Percentiles rank a stretch among this genome's conserved stretches.
phyloP scores from a whole-genome alignment of 768 basidiomycete genomes.

The Aureoboletus auriporus region DNA sequence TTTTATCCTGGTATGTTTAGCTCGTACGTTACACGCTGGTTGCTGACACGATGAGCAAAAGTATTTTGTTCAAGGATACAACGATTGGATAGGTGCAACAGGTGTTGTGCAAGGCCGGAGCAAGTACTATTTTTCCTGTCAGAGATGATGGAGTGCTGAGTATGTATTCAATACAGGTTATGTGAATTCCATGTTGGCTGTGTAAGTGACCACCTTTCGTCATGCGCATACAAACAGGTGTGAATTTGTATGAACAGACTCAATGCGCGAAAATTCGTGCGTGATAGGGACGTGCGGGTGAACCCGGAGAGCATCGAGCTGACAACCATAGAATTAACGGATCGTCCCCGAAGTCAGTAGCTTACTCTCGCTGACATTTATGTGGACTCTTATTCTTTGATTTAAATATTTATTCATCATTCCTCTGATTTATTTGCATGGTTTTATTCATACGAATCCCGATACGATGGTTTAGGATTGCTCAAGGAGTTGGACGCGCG shows the following conservation, averaged over 20 bases:
- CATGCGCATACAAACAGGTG: not conserved
- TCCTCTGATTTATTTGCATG: not conserved
- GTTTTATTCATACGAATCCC: too few relatives aligned
- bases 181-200: constrained; percentile 14
- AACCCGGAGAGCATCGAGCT: not conserved
- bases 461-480: too few relatives aligned
- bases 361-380: too few relatives aligned
- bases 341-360: too few relatives aligned
- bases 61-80: not conserved
- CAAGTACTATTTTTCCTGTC: not conserved
- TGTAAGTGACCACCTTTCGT: constrained; percentile 1
- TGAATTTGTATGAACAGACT: not conserved
- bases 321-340: not conserved
- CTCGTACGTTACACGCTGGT: too few relatives aligned
- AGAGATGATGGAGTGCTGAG: not conserved
- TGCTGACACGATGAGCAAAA: not conserved
- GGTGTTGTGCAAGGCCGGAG: constrained; percentile 4
- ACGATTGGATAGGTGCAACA: not conserved
- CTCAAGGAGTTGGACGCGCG: too few relatives aligned
- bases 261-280: not conserved
- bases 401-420: too few relatives aligned
- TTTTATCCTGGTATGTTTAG: constrained; percentile 2
- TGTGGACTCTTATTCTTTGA: too few relatives aligned
- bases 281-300: not conserved
- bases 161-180: constrained; percentile 1